These are phyloP conservation scores for Botrytis medusae DNA, from an alignment of 2,329 filamentous ascomycete species.

Conservation along the genomic window DNA sequence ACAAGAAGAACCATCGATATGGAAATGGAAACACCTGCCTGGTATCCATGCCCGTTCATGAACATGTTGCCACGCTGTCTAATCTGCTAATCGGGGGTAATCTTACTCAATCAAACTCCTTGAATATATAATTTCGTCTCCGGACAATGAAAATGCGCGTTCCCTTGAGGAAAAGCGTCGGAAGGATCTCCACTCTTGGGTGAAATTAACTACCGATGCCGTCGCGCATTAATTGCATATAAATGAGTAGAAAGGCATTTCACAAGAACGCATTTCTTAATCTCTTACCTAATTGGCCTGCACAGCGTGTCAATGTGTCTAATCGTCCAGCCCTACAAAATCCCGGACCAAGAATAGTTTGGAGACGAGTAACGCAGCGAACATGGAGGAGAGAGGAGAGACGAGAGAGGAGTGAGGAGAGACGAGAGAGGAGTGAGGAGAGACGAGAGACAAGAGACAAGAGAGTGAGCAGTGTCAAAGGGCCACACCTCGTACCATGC, in stretches of 20 bases:
- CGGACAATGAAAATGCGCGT: neutral
- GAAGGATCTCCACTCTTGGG: slow-evolving; percentile 10
- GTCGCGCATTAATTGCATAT: neutral
- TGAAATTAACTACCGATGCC: neutral
- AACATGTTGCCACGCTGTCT: slow-evolving; percentile 13
- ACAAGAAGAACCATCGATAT: neutral
- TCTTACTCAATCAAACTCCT: neutral
- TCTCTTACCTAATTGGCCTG: slow-evolving; percentile 3
- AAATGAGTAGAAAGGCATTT: neutral
- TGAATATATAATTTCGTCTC: slow-evolving; percentile 15
- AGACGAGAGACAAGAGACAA: no score
- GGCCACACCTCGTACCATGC: neutral
- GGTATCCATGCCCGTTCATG: neutral
- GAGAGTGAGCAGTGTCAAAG: neutral
- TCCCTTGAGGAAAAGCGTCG: neutral
- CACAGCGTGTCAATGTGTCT: neutral
- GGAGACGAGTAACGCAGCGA: neutral
- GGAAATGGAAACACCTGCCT: neutral
- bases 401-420: no score
- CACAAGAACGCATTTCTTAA: neutral
- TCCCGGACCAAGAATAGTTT: neutral
- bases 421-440: no score
- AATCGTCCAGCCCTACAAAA: neutral
- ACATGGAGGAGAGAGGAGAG: neutral
- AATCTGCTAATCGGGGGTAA: neutral